These are phyloP conservation scores for Cyclotella kingstonii DNA, from an alignment of 108 stramenopile genomes.

Conservation along the genomic window DNA sequence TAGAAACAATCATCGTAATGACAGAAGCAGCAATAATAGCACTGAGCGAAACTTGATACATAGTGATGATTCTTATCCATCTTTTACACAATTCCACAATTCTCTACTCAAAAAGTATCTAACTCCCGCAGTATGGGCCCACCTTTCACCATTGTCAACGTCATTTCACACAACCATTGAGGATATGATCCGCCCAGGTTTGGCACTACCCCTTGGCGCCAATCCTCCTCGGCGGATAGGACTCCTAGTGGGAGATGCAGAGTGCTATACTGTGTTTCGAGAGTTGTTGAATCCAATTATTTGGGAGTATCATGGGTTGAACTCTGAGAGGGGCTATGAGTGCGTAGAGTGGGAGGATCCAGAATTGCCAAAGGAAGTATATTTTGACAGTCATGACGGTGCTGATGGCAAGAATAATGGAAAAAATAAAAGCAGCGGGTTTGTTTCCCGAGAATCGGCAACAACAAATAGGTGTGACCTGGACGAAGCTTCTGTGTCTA, in stretches of 20 bases:
- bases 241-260: constrained; percentile 83
- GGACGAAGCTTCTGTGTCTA: too few relatives aligned
- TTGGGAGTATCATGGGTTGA: constrained; percentile 64
- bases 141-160: constrained; percentile 55
- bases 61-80: constrained; percentile 36
- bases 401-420: neutral
- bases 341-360: constrained; percentile 39
- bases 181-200: constrained; percentile 65
- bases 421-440: constrained; percentile 5
- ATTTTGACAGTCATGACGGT: constrained; percentile 11
- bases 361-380: constrained; percentile 33
- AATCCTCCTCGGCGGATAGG: constrained; percentile 84
- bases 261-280: constrained; percentile 78
- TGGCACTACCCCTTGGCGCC: constrained; percentile 68
- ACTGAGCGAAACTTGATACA: neutral
- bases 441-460: too few relatives aligned
- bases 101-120: constrained; percentile 69
- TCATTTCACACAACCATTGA: constrained; percentile 62
- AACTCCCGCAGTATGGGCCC: constrained; percentile 58
- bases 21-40: neutral
- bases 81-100: constrained; percentile 39
- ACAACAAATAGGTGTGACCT: too few relatives aligned
- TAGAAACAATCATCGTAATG: neutral
- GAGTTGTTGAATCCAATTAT: constrained; percentile 76
- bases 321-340: neutral